phyloP scores from a whole-genome alignment of 768 basidiomycete species.

The Trametes meyenii region DNA sequence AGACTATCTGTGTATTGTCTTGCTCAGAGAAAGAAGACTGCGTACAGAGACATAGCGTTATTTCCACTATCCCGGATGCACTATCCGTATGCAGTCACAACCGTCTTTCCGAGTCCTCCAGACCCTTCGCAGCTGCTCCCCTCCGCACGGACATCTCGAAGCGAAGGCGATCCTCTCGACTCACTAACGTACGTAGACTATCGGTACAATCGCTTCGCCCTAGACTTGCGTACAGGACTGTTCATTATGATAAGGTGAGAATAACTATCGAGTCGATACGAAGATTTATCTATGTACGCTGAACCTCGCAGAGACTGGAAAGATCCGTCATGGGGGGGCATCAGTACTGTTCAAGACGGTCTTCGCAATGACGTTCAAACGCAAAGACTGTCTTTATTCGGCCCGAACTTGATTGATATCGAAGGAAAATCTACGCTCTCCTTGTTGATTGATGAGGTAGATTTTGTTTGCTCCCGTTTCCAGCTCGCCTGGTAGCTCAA shows the following conservation, averaged over 20 bases:
- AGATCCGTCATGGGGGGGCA: constrained; percentile 70
- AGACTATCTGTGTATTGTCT: not conserved
- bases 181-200: constrained; percentile 80
- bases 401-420: constrained; percentile 86
- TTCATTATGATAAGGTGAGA: constrained; percentile 80
- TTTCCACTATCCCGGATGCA: constrained; percentile 67
- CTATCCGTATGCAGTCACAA: constrained; percentile 79
- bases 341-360: constrained; percentile 66
- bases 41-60: constrained; percentile 79
- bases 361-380: constrained; percentile 53
- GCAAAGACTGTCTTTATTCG: constrained; percentile 79
- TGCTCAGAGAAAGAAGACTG: constrained; percentile 57
- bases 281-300: not conserved
- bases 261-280: not conserved
- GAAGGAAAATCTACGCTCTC: constrained; percentile 79
- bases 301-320: constrained; percentile 79
- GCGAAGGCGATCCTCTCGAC: constrained; percentile 42
- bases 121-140: constrained; percentile 22
- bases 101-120: constrained; percentile 62
- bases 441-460: constrained; percentile 88
- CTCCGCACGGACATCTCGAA: constrained; percentile 26
- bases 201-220: constrained; percentile 87
- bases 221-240: constrained; percentile 82
- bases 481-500: not conserved
- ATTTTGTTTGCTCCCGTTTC: not conserved